Evolutionary conservation across 1,284 basidiomycete species (phyloP).

Genomic region (Bjerkandera adusta): DNA sequence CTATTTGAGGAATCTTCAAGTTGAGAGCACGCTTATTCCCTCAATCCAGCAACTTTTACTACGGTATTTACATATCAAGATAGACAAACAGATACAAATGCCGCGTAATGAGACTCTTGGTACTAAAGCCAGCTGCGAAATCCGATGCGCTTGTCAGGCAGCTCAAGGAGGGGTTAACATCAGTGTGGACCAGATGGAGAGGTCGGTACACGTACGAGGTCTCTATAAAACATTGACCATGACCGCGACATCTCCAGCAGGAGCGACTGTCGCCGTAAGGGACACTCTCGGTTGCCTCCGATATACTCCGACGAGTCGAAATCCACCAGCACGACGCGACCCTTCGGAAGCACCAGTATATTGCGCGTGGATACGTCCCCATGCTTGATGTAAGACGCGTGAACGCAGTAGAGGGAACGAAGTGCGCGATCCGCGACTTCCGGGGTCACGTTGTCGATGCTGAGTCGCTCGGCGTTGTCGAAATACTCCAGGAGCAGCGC

Average conservation of each 20-base stretch:
- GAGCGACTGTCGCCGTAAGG: background rate
- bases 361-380: background rate
- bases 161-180: background rate
- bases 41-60: too few species aligned
- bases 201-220: background rate
- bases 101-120: too few species aligned
- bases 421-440: background rate
- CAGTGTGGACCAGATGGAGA: background rate
- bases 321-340: slow-evolving; percentile 4
- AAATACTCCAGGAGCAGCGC: slow-evolving; percentile 1
- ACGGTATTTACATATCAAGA: too few species aligned
- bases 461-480: background rate
- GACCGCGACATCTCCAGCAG: background rate
- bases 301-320: background rate
- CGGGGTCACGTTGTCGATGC: background rate
- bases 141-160: background rate
- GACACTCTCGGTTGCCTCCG: background rate
- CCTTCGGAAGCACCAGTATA: background rate
- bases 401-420: background rate
- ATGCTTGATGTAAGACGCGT: background rate
- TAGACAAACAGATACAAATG: too few species aligned
- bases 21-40: too few species aligned
- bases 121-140: too few species aligned
- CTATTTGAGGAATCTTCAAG: too few species aligned
- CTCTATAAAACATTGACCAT: background rate